Evolutionary conservation across 73 alveolate species (phyloP).

Genomic region (Urostyla sp.): DNA sequence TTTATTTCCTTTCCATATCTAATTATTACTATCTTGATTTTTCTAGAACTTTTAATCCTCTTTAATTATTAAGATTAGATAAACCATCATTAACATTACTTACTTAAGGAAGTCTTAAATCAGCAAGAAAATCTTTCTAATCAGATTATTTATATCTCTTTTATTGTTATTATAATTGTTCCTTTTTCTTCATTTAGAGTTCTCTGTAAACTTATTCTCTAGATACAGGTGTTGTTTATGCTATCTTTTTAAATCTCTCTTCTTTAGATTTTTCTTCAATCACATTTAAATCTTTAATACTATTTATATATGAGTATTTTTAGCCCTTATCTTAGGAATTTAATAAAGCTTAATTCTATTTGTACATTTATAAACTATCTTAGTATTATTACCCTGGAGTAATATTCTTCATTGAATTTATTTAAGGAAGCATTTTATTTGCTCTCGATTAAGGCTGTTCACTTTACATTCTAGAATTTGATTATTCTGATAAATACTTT

Average conservation of each 20-base stretch:
- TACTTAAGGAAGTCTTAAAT: slow-evolving; percentile 6
- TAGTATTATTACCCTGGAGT: neutral
- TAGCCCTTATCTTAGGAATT: too few species aligned
- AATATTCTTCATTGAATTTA: slow-evolving; percentile 9
- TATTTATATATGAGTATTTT: too few species aligned
- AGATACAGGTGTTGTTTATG: neutral
- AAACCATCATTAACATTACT: neutral
- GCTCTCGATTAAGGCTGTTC: too few species aligned
- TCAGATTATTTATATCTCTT: neutral
- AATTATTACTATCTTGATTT: slow-evolving; percentile 4
- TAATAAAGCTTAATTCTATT: slow-evolving; percentile 4
- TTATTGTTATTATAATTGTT: neutral
- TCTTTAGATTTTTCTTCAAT: neutral
- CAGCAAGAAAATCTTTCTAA: slow-evolving; percentile 21
- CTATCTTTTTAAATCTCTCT: neutral
- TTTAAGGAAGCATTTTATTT: slow-evolving; percentile 17
- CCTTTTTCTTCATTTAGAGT: neutral
- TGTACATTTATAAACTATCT: neutral
- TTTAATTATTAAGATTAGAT: neutral
- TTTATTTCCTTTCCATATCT: slow-evolving; percentile 31
- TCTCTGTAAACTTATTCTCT: neutral
- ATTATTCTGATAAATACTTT: too few species aligned
- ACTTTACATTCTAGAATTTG: too few species aligned
- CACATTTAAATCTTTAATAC: neutral
- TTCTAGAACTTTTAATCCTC: slow-evolving; percentile 8